phyloP scores from a whole-genome alignment of 371 early-diverging fungal species.

The Rhizomucor miehei region DNA sequence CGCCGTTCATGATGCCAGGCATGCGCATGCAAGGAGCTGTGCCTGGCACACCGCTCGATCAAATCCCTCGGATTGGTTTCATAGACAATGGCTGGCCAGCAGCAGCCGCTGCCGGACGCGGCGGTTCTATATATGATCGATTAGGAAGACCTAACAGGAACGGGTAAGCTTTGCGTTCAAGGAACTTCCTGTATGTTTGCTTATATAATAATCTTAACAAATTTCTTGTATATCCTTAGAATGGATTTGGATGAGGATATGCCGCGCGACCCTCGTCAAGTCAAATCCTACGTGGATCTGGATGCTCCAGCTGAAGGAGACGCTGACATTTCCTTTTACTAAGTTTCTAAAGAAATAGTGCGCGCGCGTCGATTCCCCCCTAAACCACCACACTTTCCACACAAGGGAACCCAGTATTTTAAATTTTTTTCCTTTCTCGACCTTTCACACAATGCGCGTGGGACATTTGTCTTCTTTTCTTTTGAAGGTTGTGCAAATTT shows the following conservation, averaged over 20 bases:
- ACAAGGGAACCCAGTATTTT: too few species aligned
- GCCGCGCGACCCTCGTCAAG: conserved; percentile 67
- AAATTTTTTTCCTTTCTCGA: too few species aligned
- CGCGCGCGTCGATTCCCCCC: too few species aligned
- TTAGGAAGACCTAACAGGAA: conserved; percentile 4
- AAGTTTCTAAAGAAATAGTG: conserved; percentile 1
- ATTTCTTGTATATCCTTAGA: too few species aligned
- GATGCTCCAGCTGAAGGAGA: conserved; percentile 89
- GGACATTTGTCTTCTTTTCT: too few species aligned
- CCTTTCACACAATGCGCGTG: too few species aligned
- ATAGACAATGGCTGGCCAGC: conserved; percentile 20
- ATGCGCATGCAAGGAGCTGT: conserved; percentile 31
- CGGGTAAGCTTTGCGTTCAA: not conserved
- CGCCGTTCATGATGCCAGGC: conserved; percentile 23
- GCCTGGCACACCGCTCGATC: conserved; percentile 62
- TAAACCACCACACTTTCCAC: too few species aligned
- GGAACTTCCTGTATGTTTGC: not conserved
- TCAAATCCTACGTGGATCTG: conserved; percentile 85
- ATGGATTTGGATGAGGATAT: conserved; percentile 34
- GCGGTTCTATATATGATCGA: conserved; percentile 10
- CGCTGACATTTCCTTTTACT: conserved; percentile 55
- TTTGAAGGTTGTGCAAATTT: too few species aligned
- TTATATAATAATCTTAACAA: not conserved
- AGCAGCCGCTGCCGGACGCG: not conserved
- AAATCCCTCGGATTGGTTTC: conserved; percentile 69